Base-by-base conservation (phyloP, 2,329 filamentous ascomycete species). In the Trichoderma brevicompactum region DNA sequence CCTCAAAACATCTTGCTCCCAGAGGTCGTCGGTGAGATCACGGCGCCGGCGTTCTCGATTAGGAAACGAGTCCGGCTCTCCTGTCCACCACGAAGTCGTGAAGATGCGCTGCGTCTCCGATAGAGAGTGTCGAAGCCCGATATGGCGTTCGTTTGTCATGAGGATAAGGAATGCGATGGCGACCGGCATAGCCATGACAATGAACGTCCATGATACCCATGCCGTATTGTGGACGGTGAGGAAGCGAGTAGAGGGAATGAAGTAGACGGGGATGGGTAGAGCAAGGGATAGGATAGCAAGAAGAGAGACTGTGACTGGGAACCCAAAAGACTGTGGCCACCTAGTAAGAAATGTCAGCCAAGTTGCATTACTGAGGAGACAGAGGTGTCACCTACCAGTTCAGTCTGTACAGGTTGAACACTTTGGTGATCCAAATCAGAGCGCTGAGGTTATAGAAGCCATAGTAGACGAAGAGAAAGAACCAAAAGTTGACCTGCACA, bases 381-480 rank as follows among this genome's bases (percentile, higher is more conserved):
- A 34, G 10, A 38, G 7, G 6, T 15, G 62, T 59, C 38, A 61
- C 68, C 34, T 68, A 76, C 88, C 88, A 90, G 76, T 90, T 90
- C 65, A 90, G 79, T 67, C 84, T 87, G 79, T 90, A 90, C 23
- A 90, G 80, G 71, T 90, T 90, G 74, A 90, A 90, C 5, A 90
- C 83, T 72, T 89, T 90, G 54, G 88, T 90, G 72, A 90, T 89
- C 87, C 87, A 90, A 67, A 89, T 84, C 70, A 90, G 77, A 2
- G 87, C 88, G 5, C 86, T 88, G 28, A 89, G 72, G 72, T 88
- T 89, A 76, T 90, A 90, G 69, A 89, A 84, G 65, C 87, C 86
- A 74, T 90, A 90, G 77, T 89, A 90, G 65, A 89, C 84, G 55
- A 89, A 83, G 43, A 90, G 79, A 72, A 90, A 90, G 79, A 89